Evolutionary conservation across 2,329 filamentous ascomycete genomes (phyloP).

Genomic region (Akanthomyces uredinophilus): DNA sequence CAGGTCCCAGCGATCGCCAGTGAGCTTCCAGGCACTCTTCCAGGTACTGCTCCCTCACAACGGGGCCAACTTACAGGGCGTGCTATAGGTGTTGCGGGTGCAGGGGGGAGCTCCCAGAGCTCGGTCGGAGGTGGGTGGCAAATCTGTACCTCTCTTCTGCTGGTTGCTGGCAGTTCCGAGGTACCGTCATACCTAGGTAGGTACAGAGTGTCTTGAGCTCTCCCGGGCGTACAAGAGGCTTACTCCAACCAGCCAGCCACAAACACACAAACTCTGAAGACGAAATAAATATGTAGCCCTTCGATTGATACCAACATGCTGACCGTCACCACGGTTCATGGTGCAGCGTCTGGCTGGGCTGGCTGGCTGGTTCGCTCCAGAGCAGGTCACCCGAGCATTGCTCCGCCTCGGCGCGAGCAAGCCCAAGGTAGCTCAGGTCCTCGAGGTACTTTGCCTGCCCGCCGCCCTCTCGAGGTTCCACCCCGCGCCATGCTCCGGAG

Average conservation of each 20-base stretch:
- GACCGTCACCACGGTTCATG: background rate
- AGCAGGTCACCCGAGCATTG: background rate
- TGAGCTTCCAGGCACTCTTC: background rate
- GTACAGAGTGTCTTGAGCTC: too few relatives aligned
- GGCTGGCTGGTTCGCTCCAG: too few relatives aligned
- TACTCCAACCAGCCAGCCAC: too few relatives aligned
- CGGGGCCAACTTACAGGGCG: background rate
- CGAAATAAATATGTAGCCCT: too few relatives aligned
- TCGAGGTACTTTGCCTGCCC: background rate
- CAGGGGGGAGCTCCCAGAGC: too few relatives aligned
- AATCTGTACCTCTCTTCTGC: too few relatives aligned
- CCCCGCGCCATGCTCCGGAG: background rate
- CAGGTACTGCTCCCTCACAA: background rate
- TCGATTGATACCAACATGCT: background rate
- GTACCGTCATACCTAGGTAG: too few relatives aligned
- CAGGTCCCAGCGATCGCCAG: background rate
- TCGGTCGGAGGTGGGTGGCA: too few relatives aligned
- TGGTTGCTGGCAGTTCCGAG: too few relatives aligned
- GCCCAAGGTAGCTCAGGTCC: background rate
- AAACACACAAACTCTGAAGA: too few relatives aligned
- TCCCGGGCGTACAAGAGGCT: too few relatives aligned
- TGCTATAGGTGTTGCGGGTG: background rate
- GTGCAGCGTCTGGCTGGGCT: background rate
- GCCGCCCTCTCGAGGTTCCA: background rate
- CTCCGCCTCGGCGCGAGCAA: background rate